Conservation (phyloP, 2,329 filamentous ascomycete genomes). For the Penicillium frequentans region DNA sequence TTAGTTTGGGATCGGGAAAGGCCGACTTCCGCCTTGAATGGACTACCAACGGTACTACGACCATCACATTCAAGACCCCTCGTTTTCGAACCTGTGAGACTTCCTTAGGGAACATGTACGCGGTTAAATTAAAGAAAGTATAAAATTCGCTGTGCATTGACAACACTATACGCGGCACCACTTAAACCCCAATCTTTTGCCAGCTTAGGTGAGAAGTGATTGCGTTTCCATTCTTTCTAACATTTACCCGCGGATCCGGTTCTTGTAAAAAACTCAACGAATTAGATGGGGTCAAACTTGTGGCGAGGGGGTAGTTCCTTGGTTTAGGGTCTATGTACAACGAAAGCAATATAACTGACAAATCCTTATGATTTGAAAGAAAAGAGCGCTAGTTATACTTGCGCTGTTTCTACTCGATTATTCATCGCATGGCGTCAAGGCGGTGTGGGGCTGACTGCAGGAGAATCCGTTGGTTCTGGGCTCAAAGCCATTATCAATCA, state of each 20-base stretch:
- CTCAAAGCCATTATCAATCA: constrained; percentile 3
- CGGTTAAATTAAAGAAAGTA: too few relatives aligned
- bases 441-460: neutral
- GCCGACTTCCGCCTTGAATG: too few relatives aligned
- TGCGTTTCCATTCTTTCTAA: neutral
- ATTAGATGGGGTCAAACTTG: neutral
- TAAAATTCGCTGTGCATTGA: too few relatives aligned
- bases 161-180: neutral
- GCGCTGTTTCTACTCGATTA: neutral
- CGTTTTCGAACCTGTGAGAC: too few relatives aligned
- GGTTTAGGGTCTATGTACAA: too few relatives aligned
- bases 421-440: neutral
- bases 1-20: neutral
- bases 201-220: neutral
- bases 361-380: neutral
- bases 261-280: neutral
- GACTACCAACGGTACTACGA: neutral
- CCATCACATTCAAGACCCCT: neutral
- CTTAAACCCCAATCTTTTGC: neutral
- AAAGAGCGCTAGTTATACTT: neutral
- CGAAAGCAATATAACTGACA: neutral
- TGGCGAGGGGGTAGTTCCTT: too few relatives aligned
- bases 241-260: neutral
- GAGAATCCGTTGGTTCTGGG: neutral
- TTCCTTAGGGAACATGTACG: too few relatives aligned